Evolutionary conservation across 2,329 filamentous ascomycete genomes (phyloP), one percentile per base, ranked within the genome.

Genomic region (Zopfia rhizophila): DNA sequence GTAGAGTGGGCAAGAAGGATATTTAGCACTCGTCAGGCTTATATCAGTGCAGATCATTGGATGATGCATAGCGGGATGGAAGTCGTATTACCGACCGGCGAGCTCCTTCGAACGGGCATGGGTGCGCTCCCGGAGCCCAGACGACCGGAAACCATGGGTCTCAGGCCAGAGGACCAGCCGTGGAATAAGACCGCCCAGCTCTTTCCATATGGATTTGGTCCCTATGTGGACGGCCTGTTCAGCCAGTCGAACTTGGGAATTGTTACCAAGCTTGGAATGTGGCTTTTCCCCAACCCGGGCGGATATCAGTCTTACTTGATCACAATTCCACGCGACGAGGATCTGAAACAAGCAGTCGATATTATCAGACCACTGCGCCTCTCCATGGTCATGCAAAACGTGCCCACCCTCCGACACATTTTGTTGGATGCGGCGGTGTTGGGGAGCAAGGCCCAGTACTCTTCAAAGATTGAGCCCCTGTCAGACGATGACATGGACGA

Each of bases 281-380:
- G 71, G 66, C 67, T 83, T 19, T 82, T 82, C 79, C 75, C 76
- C 2, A 79, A 80, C 32, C 78, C 79, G 0, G 77, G 75, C n/a
- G 45, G 48, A 2, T 75, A 76, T 45, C 54, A 55, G 28, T 36
- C 51, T 16, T 72, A 72, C 32, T 42, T 73, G 18, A 68, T 74
- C 52, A 79, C 76, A 0, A 72, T 82, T 24, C 74, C 75, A 0
- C 70, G 67, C 14, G 78, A 81, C 24, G 75, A 79, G 17, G 76
- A 82, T 41, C 68, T 82, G 3, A 65, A 74, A 14, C 68, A 77
- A 31, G 65, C 75, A n/a, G 70, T 79, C 32, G 76, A 81, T 30
- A 77, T 80, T 33, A 77, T 79, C 46, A 69, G 78, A 1, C 76
- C 76, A 3, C 38, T 58, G 10, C 19, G 39, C 2, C 16, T 49